Evolutionary conservation across 495 filamentous ascomycete genomes (phyloP), one percentile per base, ranked within the genome.

Genomic region (Penicillium malachiteum): DNA sequence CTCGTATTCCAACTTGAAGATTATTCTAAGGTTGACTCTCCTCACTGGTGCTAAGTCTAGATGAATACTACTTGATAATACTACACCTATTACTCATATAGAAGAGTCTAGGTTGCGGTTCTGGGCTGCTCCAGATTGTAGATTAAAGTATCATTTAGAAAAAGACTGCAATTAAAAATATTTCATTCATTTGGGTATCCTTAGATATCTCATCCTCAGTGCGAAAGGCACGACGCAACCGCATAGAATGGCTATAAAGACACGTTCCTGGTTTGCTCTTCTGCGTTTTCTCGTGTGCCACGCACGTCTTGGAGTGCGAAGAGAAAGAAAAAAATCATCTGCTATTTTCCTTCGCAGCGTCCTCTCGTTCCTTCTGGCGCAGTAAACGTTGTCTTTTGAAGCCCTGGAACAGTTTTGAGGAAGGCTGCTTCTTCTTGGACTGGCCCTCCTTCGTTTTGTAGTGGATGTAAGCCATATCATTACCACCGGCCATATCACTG

Each of bases 381-480:
- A 81, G 86, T 61, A 75, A 81, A 51, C 86, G 84, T 57, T 96
- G 90, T 54, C 89, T 82, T 50, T 85, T 77, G 58, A 96, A 72
- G 74, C 96, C 96, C 70, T 85, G 88, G 71, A 97, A 95, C 66
- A 90, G 80, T 85, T 76, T 90, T 92, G 65, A 92, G 21, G 21
- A 26, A 26, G 21, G 82, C 66, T 95, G 86, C 72, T 89, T 91
- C 63, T 90, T 91, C 57, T 76, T 76, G 64, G 21, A 26, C 21
- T 26, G 21, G 21, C 2, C 4, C 21, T 26, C 21, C 21, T 82
- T 87, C 77, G 79, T 86, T 62, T 87, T 87, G 65, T 87, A 87
- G 72, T 98, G 95, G 50, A 92, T 87, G 67, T 97, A 97, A 30
- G 92, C 92, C 93, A 97, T 97, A 62, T 94, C 90, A 67, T 95